phyloP scores from a whole-genome alignment of 805 yeast species.

The Kluyveromyces starmeri region DNA sequence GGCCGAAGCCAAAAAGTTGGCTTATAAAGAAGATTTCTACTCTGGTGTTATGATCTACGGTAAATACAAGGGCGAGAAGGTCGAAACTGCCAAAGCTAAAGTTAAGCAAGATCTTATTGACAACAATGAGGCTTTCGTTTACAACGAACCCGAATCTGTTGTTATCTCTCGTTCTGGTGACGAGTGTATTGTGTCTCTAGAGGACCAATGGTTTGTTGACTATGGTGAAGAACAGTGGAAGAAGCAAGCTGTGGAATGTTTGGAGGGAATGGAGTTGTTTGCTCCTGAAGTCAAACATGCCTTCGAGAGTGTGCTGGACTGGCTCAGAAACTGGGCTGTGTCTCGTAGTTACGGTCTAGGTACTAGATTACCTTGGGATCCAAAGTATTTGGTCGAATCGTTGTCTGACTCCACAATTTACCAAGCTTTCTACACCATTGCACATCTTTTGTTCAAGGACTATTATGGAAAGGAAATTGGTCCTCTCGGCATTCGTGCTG shows the following conservation, averaged over 20 bases:
- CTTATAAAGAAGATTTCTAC: conserved; percentile 95
- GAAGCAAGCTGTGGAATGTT: conserved; percentile 67
- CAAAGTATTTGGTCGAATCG: conserved; percentile 84
- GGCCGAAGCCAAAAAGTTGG: conserved; percentile 86
- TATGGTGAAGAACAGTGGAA: conserved; percentile 95
- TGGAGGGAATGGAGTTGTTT: conserved; percentile 67
- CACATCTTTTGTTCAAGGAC: conserved; percentile 79
- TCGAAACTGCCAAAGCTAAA: conserved; percentile 83
- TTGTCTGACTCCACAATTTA: conserved; percentile 92
- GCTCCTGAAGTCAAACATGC: conserved; percentile 80
- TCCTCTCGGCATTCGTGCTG: conserved; percentile 62
- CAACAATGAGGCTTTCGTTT: conserved; percentile 72
- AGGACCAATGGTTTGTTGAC: conserved; percentile 97
- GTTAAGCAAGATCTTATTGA: conserved; percentile 75
- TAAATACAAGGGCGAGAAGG: conserved; percentile 78
- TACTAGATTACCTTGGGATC: conserved; percentile 94
- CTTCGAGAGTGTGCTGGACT: conserved; percentile 86
- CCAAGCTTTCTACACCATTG: conserved; percentile 88
- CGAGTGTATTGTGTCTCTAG: conserved; percentile 90
- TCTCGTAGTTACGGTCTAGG: conserved; percentile 96
- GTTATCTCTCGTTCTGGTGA: conserved; percentile 96
- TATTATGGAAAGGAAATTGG: conserved; percentile 74
- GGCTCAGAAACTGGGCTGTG: conserved; percentile 98
- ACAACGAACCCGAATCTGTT: conserved; percentile 86
- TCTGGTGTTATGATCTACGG: conserved; percentile 79